Evolutionary conservation across 2,329 filamentous ascomycete genomes (phyloP).

Genomic region (Alternaria novae-zelandiae): DNA sequence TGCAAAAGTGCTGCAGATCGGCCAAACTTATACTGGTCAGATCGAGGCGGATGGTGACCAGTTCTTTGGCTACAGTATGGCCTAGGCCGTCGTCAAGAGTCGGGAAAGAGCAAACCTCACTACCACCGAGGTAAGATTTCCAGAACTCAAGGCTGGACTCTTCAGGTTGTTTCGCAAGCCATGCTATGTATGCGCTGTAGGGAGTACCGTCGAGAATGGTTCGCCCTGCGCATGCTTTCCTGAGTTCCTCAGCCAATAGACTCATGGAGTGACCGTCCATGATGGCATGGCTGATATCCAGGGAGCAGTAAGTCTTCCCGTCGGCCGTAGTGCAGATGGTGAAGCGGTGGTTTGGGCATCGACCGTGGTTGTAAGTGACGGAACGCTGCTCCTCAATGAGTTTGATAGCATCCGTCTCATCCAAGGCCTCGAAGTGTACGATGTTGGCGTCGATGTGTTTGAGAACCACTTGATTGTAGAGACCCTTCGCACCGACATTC

Average conservation of each 20-base stretch:
- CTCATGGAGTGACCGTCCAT: conserved; percentile 47
- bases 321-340: conserved; percentile 37
- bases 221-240: conserved; percentile 32
- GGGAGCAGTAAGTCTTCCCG: conserved; percentile 30
- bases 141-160: conserved; percentile 40
- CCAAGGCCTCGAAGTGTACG: conserved; percentile 27
- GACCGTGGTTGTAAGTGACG: conserved; percentile 30
- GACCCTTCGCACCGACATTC: conserved; percentile 35
- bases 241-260: conserved; percentile 36
- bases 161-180: conserved; percentile 32
- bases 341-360: conserved; percentile 41
- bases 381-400: conserved; percentile 31
- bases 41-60: conserved; percentile 38
- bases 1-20: conserved; percentile 48
- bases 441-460: conserved; percentile 33
- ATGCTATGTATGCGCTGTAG: conserved; percentile 44
- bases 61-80: conserved; percentile 20
- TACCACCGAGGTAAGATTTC: conserved; percentile 38
- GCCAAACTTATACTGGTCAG: conserved; percentile 33
- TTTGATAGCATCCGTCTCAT: conserved; percentile 27
- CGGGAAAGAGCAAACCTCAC: conserved; percentile 43
- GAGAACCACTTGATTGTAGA: conserved; percentile 44
- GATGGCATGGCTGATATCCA: conserved; percentile 46
- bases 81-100: conserved; percentile 32
- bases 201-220: conserved; percentile 32